Base-by-base conservation (phyloP, 2,329 filamentous ascomycete genomes). In the Arthrobotrys musiformis region DNA sequence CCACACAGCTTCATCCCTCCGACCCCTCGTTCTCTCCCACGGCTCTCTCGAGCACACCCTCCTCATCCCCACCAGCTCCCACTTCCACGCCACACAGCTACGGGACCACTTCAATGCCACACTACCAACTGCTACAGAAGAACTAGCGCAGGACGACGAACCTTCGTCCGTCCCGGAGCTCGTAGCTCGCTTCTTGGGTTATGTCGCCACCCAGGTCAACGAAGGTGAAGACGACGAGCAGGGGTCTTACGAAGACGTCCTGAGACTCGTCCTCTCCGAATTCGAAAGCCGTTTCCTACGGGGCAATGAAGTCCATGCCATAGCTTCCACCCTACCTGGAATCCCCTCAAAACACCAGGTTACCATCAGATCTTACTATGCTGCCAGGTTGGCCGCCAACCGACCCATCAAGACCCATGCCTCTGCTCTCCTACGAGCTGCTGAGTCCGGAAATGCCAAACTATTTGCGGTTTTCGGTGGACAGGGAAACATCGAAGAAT, bases 401-500 rank as follows among this genome's bases (percentile, higher is more conserved):
- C 89, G 95, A 81, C 89, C 92, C 63, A 94, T 97, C 83, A 94
- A 93, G 85, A 89, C 93, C 28, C 94, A 99, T 83, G 92, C 97
- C 83, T 98, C 96, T 44, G 96, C 95, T 37, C 88, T 99, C 54
- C 89, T 97, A 82, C 89, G 95, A 80, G 94, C 95, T 61, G 93
- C 93, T 8, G 90, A 92, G 54, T 94, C 97, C 79, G 91, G 89
- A 78, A 90, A 90, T 69, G 94, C 94, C 67, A 91, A 89, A 81
- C 89, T 99, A 76, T 99, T 97, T 86, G 94, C 91, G 79, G 93
- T 99, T 78, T 97, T 98, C 80, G 95, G 95, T 76, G 95, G 95
- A 5, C 95, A 99, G 84, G 95, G 95, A 81, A 99, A 99, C 84
- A 98, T 99, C 79, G 94, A 99, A 85, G 96, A 99, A 85, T 99